Evolutionary conservation across 2,329 filamentous ascomycete species (phyloP).

Genomic region (Didymella segeticola): DNA sequence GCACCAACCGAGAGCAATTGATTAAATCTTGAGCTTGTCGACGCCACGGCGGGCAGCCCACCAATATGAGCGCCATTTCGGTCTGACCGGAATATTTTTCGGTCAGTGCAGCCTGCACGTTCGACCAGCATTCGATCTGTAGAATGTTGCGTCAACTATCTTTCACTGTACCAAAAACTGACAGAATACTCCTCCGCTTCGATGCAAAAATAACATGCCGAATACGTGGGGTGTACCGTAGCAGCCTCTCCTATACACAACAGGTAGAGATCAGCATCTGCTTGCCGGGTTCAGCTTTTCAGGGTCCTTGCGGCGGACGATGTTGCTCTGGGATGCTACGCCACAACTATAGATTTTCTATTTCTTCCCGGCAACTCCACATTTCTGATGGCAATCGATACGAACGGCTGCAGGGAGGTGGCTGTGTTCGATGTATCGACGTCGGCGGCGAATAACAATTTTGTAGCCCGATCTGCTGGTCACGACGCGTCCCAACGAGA

Average conservation of each 20-base stretch:
- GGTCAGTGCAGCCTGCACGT: not conserved
- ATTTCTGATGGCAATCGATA: constrained; percentile 18
- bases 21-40: not conserved
- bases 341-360: constrained; percentile 27
- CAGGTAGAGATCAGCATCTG: constrained; percentile 15
- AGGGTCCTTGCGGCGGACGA: constrained; percentile 29
- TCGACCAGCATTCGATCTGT: not conserved
- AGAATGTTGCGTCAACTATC: not conserved
- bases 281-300: constrained; percentile 22
- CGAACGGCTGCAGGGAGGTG: constrained; percentile 27
- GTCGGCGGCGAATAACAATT: constrained; percentile 16
- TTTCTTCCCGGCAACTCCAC: constrained; percentile 23
- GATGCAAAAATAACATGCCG: constrained; percentile 12
- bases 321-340: constrained; percentile 33
- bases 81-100: not conserved
- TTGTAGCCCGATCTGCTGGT: constrained; percentile 1
- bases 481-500: constrained; percentile 4
- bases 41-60: constrained; percentile 1
- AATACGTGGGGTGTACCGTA: constrained; percentile 5
- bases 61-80: not conserved
- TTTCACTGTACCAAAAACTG: not conserved
- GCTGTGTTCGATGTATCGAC: constrained; percentile 14
- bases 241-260: constrained; percentile 10
- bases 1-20: constrained; percentile 5
- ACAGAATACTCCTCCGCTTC: constrained; percentile 1